Evolutionary conservation across 129 eudicot species (phyloP), one percentile per base, ranked within the genome.

Genomic region (Centaurea solstitialis): DNA sequence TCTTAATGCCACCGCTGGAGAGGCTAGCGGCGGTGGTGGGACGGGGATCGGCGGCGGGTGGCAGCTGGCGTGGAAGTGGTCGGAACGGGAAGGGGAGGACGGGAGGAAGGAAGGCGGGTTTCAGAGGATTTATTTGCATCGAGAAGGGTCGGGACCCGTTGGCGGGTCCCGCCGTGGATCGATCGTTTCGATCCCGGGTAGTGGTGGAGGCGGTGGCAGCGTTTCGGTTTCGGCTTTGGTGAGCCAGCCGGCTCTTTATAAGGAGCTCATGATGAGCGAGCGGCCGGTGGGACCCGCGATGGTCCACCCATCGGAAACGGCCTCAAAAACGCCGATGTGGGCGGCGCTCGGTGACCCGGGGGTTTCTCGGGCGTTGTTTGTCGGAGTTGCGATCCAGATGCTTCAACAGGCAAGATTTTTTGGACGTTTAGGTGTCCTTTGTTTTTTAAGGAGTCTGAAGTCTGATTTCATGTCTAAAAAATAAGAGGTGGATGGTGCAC

Each of bases 31-130:
- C 41, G 45, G 83, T 28, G 79, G 90, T 28, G 79, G 90, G 53
- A 92, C 64, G 76, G 97, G 88, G 23, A 92, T 92, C 23, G 97
- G 97, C 62, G 97, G 97, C 6, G 97, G 97, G 35, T 91, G 97
- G 97, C 93, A 91, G 66, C 70, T 91, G 78, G 93, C 91, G 23
- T 91, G 90, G 91, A 87, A 81, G 65, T 89, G 91, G 88, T 65
- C 86, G 0, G 94, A 89, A 79, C 82, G 78, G 70, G 86, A 90
- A 86, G 97, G 87, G 13, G 90, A 91, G 45, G 92, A 85, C 50
- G 97, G 93, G 18, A 79, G 84, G 82, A 89, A 76, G 65, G 90
- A 83, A 81, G 88, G 91, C 4, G 88, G 89, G 18, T 89, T 89
- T 50, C 87, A 87, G 68, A 91, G 97, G 82, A 84, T 91, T 4